Conservation (phyloP, 495 filamentous ascomycete genomes). For the Xeromyces bisporus region DNA sequence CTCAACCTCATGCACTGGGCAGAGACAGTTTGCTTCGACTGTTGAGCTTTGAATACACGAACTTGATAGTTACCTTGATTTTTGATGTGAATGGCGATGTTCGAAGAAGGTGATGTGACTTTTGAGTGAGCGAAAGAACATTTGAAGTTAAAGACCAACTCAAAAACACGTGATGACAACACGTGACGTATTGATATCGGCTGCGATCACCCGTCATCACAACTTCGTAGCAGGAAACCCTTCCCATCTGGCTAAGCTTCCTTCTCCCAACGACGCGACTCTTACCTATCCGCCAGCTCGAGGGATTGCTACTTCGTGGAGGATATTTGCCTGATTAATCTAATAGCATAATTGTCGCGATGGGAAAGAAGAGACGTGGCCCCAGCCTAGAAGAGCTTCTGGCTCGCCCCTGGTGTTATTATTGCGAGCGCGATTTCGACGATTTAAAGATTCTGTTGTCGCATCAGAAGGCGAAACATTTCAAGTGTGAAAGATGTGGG, state of each 20-base stretch:
- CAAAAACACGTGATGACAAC: not conserved
- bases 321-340: not conserved
- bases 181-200: not conserved
- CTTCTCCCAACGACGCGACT: too few species aligned
- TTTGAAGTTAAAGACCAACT: not conserved
- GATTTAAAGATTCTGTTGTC: conserved; percentile 89
- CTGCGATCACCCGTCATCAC: too few species aligned
- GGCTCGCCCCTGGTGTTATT: conserved; percentile 89
- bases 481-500: conserved; percentile 83
- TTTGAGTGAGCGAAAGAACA: too few species aligned
- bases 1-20: too few species aligned
- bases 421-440: conserved; percentile 97
- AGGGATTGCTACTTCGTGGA: not conserved
- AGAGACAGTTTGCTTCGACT: too few species aligned
- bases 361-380: conserved; percentile 74
- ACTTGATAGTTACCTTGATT: too few species aligned
- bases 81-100: too few species aligned
- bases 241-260: too few species aligned
- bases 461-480: conserved; percentile 97
- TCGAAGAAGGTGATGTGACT: too few species aligned
- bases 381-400: conserved; percentile 79
- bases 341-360: conserved; percentile 13
- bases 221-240: too few species aligned
- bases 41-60: too few species aligned
- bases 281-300: not conserved